phyloP scores from a whole-genome alignment of 371 early-diverging fungal genomes.

The Saksenaea oblongispora region DNA sequence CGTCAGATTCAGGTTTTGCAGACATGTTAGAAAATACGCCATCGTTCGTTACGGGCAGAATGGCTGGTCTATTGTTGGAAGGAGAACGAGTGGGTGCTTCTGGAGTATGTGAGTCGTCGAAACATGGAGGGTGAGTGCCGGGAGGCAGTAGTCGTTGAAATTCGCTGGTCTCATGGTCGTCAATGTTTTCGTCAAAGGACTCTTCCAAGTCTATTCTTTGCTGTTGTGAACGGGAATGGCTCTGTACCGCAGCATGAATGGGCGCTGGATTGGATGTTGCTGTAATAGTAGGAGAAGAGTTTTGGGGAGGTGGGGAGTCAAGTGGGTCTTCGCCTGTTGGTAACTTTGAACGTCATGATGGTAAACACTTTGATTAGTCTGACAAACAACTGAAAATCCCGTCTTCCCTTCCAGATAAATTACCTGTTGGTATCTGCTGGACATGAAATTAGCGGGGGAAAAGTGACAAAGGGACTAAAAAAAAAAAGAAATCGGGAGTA shows the following conservation, averaged over 20 bases:
- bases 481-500: neutral
- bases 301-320: neutral
- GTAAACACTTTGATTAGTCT: neutral
- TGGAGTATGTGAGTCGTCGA: neutral
- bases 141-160: constrained; percentile 10
- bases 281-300: neutral
- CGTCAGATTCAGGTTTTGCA: constrained; percentile 56
- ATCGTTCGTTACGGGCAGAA: constrained; percentile 44
- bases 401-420: neutral
- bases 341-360: neutral
- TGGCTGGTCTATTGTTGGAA: constrained; percentile 12
- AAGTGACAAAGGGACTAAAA: no score
- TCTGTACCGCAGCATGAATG: neutral
- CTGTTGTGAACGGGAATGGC: neutral
- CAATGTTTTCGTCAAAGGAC: constrained; percentile 24
- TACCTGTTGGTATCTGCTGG: constrained; percentile 1
- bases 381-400: neutral
- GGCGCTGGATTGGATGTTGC: neutral
- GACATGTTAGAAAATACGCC: constrained; percentile 64
- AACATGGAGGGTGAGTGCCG: neutral
- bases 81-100: neutral
- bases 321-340: neutral
- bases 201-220: constrained; percentile 27
- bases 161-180: constrained; percentile 8
- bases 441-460: neutral